Evolutionary conservation across 805 yeast species (phyloP).

Genomic region (Kuraishia hungarica): DNA sequence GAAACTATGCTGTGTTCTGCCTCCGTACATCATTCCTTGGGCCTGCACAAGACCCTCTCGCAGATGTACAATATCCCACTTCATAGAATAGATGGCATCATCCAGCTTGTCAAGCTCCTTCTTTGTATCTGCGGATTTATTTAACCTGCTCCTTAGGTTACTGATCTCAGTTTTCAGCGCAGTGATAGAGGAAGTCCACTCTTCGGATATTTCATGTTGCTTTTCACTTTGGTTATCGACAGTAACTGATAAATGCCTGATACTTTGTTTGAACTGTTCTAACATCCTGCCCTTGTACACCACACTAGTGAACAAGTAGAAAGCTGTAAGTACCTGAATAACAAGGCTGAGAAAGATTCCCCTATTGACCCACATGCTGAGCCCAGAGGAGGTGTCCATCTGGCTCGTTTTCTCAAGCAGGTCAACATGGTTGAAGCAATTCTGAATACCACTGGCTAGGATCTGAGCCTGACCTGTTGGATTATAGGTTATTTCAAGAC

Average conservation of each 20-base stretch:
- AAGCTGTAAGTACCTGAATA: background rate
- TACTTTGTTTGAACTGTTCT: background rate
- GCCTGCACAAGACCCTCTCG: background rate
- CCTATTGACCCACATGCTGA: conserved; percentile 5
- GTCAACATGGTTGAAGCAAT: conserved; percentile 19
- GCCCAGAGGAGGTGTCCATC: background rate
- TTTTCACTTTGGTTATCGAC: background rate
- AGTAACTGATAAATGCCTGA: background rate
- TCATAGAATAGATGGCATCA: background rate
- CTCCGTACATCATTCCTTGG: background rate
- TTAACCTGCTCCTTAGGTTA: conserved; percentile 11
- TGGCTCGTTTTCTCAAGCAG: conserved; percentile 8
- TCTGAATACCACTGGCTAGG: conserved; percentile 7
- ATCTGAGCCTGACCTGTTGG: background rate
- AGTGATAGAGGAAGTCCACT: background rate
- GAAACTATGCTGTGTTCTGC: background rate
- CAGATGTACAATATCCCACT: background rate
- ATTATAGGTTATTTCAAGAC: background rate
- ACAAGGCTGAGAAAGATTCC: conserved; percentile 5
- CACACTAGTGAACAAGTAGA: conserved; percentile 5
- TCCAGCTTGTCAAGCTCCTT: conserved; percentile 6
- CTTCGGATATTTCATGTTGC: conserved; percentile 1
- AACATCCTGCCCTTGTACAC: conserved; percentile 4
- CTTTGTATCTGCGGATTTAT: conserved; percentile 13
- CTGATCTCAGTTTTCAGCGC: conserved; percentile 7